A percentile compares a stretch with the other conserved stretches of the same genome.
Conservation (phyloP, 2,329 filamentous ascomycete species). For the Whalleya microplaca region DNA sequence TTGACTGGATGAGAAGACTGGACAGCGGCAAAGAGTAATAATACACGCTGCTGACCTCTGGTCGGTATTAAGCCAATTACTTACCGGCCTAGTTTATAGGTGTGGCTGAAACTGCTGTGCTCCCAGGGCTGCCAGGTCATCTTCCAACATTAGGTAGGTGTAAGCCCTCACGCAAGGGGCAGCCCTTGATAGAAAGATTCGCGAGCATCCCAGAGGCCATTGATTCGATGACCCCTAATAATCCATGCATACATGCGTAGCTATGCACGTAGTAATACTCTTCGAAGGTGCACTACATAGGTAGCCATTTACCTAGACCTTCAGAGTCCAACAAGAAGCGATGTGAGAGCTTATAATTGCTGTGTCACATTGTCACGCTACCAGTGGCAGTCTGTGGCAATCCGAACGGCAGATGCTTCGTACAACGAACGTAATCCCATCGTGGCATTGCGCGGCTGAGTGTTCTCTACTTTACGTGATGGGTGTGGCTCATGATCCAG, state of each 20-base stretch:
- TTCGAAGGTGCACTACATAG: too few relatives aligned
- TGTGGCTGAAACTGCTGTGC: slow-evolving; percentile 25
- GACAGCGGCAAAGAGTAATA: slow-evolving; percentile 2
- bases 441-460: neutral
- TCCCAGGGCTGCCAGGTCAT: neutral
- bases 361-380: too few relatives aligned
- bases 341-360: too few relatives aligned
- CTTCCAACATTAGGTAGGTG: neutral
- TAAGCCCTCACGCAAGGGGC: neutral
- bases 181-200: neutral
- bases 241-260: too few relatives aligned
- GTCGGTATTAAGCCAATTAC: slow-evolving; percentile 12
- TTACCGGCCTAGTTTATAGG: slow-evolving; percentile 1
- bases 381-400: too few relatives aligned
- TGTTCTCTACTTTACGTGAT: too few relatives aligned
- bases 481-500: too few relatives aligned
- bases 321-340: too few relatives aligned
- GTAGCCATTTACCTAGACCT: too few relatives aligned
- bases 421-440: neutral
- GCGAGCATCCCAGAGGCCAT: neutral
- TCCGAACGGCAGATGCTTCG: neutral
- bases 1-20: slow-evolving; percentile 9
- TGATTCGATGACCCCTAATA: too few relatives aligned
- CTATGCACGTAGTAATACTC: too few relatives aligned
- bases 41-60: slow-evolving; percentile 7